A percentile compares a stretch with the other conserved stretches of the same genome.
These are phyloP conservation scores for Zygoascus bituminiphila DNA, from an alignment of 805 yeast genomes.

Conservation along the genomic window DNA sequence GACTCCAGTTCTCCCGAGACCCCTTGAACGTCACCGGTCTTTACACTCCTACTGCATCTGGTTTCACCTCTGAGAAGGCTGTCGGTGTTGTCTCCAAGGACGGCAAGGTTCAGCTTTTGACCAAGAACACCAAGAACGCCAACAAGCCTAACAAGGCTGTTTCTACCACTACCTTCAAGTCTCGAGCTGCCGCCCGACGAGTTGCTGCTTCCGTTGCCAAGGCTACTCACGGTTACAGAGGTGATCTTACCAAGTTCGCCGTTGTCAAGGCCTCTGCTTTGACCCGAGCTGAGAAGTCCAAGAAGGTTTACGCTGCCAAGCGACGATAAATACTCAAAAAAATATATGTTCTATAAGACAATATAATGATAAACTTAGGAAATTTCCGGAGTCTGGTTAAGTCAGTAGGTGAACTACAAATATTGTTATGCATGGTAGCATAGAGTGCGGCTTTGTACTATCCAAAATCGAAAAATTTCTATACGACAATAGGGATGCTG, in stretches of 20 bases:
- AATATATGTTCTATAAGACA: neutral
- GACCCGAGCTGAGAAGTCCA: slow-evolving; percentile 32
- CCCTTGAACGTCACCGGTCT: slow-evolving; percentile 42
- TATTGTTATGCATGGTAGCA: too few relatives aligned
- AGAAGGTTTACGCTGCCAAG: slow-evolving; percentile 28
- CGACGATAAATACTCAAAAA: slow-evolving; percentile 10
- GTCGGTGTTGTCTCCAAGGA: slow-evolving; percentile 32
- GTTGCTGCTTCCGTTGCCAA: slow-evolving; percentile 40
- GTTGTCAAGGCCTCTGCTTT: slow-evolving; percentile 42
- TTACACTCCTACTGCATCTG: slow-evolving; percentile 41
- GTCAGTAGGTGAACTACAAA: too few relatives aligned
- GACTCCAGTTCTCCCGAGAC: slow-evolving; percentile 39
- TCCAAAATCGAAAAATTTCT: too few relatives aligned
- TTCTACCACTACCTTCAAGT: slow-evolving; percentile 33
- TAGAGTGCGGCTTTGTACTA: too few relatives aligned
- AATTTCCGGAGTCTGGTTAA: too few relatives aligned
- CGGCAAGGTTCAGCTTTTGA: slow-evolving; percentile 34
- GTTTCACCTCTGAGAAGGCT: slow-evolving; percentile 44
- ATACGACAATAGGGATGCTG: too few relatives aligned
- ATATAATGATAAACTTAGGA: slow-evolving; percentile 2
- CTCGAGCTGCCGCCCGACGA: slow-evolving; percentile 36
- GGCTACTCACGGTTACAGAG: slow-evolving; percentile 40
- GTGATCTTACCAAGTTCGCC: slow-evolving; percentile 41
- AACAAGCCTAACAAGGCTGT: slow-evolving; percentile 41
- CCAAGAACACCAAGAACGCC: slow-evolving; percentile 39